Conservation (phyloP, 2,329 filamentous ascomycete genomes). For the Coniochaeta ligniaria region DNA sequence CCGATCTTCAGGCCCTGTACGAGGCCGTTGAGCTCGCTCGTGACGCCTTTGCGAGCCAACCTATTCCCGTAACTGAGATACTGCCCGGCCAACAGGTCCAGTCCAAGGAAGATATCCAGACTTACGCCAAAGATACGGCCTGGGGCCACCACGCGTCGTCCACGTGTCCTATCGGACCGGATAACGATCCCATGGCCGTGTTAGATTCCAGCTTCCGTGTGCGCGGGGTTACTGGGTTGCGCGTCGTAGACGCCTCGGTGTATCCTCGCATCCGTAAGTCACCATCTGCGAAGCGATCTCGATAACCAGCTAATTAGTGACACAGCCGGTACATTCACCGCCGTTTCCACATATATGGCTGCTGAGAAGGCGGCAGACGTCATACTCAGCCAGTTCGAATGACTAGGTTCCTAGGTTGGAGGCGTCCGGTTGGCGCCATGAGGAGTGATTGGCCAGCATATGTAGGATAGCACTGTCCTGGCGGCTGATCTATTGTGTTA, state of each 20-base stretch:
- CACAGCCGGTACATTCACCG: constrained; percentile 34
- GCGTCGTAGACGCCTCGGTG: constrained; percentile 53
- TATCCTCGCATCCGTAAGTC: constrained; percentile 28
- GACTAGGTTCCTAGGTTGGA: not conserved
- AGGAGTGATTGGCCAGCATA: not conserved
- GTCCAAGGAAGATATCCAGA: constrained; percentile 14
- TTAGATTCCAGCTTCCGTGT: constrained; percentile 50
- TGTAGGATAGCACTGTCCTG: not conserved
- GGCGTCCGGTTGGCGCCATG: not conserved
- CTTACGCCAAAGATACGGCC: constrained; percentile 28
- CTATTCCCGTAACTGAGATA: constrained; percentile 2
- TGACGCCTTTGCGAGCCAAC: constrained; percentile 26
- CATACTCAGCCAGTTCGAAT: constrained; percentile 24
- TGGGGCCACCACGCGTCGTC: constrained; percentile 52
- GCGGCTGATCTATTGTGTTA: too few species aligned
- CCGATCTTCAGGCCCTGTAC: constrained; percentile 17
- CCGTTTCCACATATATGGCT: constrained; percentile 44
- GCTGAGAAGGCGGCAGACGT: constrained; percentile 55
- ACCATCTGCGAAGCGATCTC: constrained; percentile 13
- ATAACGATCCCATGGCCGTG: constrained; percentile 45
- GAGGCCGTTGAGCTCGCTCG: constrained; percentile 49
- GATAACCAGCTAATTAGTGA: constrained; percentile 34
- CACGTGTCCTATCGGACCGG: constrained; percentile 46
- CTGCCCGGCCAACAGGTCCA: not conserved
- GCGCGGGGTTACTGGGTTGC: constrained; percentile 41